These are phyloP conservation scores for Alternaria postmessia DNA, from an alignment of 2,329 filamentous ascomycete genomes.

Conservation along the genomic window DNA sequence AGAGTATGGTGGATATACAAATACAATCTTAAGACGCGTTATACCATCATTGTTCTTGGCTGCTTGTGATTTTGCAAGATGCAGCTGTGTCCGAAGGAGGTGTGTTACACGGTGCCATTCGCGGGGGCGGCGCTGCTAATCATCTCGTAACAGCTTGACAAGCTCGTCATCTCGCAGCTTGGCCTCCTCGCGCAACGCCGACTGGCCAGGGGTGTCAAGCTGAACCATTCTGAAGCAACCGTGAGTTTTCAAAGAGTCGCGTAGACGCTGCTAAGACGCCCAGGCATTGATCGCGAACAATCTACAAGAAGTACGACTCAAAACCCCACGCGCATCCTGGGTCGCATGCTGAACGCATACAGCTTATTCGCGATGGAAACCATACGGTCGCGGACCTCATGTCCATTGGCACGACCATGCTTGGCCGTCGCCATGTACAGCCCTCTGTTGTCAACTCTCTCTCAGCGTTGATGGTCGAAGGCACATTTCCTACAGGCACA, in stretches of 20 bases:
- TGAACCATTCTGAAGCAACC: slow-evolving; percentile 90
- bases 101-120: slow-evolving; percentile 21
- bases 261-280: slow-evolving; percentile 37
- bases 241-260: slow-evolving; percentile 56
- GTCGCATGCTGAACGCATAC: slow-evolving; percentile 35
- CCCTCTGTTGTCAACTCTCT: slow-evolving; percentile 82
- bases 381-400: slow-evolving; percentile 94
- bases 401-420: slow-evolving; percentile 87
- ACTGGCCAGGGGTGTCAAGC: slow-evolving; percentile 83
- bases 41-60: background rate
- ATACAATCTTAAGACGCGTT: background rate
- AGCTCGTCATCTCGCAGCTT: slow-evolving; percentile 90
- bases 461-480: slow-evolving; percentile 88
- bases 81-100: slow-evolving; percentile 51
- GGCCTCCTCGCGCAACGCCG: slow-evolving; percentile 87
- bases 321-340: slow-evolving; percentile 7
- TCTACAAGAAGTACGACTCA: slow-evolving; percentile 75
- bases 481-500: slow-evolving; percentile 88
- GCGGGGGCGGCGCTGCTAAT: slow-evolving; percentile 32
- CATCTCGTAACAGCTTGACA: slow-evolving; percentile 75
- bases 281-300: slow-evolving; percentile 85
- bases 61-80: slow-evolving; percentile 27
- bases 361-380: slow-evolving; percentile 94
- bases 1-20: background rate
- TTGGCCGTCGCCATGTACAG: slow-evolving; percentile 89